Evolutionary conservation across 768 basidiomycete species (phyloP).

Genomic region (Pholiota conissans): DNA sequence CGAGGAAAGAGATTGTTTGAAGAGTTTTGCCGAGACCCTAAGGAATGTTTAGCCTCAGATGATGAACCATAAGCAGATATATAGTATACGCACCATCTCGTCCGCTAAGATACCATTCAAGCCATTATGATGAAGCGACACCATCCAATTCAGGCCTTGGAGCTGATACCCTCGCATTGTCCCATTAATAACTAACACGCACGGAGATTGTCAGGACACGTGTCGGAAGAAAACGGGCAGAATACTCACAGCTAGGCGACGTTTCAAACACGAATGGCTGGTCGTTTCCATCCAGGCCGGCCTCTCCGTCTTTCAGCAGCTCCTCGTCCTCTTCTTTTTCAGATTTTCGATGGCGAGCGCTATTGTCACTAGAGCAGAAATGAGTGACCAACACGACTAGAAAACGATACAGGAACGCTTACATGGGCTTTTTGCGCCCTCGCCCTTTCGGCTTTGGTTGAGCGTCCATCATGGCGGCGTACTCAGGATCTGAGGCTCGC

Average conservation of each 20-base stretch:
- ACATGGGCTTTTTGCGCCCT: slow-evolving; percentile 82
- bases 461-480: slow-evolving; percentile 84
- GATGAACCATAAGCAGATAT: neutral
- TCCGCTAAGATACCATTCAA: slow-evolving; percentile 97
- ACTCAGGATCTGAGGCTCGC: slow-evolving; percentile 90
- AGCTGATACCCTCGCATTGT: slow-evolving; percentile 92
- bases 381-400: neutral
- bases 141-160: slow-evolving; percentile 84
- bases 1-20: slow-evolving; percentile 96
- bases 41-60: neutral
- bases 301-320: slow-evolving; percentile 82
- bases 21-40: slow-evolving; percentile 95
- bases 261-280: slow-evolving; percentile 94
- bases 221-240: neutral
- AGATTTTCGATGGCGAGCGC: slow-evolving; percentile 85
- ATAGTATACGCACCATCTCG: slow-evolving; percentile 79
- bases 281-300: slow-evolving; percentile 78
- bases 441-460: slow-evolving; percentile 85
- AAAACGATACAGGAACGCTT: slow-evolving; percentile 25
- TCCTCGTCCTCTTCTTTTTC: slow-evolving; percentile 99
- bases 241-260: slow-evolving; percentile 78
- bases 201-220: neutral
- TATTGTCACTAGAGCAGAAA: slow-evolving; percentile 56
- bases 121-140: slow-evolving; percentile 93
- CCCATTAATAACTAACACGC: slow-evolving; percentile 74